Conservation (phyloP, 148 eudicot species). For the Silene latifolia region DNA sequence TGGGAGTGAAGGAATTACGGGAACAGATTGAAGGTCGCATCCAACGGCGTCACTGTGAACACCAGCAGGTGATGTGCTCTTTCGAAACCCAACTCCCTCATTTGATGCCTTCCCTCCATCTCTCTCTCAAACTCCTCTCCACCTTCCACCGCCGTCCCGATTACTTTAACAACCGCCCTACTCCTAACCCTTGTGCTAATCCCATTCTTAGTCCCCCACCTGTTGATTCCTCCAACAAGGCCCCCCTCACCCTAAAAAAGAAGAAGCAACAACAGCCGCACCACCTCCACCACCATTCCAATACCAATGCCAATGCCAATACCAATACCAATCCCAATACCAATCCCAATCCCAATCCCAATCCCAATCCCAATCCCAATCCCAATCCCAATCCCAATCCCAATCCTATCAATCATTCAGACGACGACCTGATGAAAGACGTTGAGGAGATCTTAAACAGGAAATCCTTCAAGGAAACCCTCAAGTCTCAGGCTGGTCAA, state of each 20-base stretch:
- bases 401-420: constrained; percentile 34
- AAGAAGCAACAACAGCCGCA: constrained; percentile 18
- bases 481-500: constrained; percentile 92
- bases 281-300: constrained; percentile 11
- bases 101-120: constrained; percentile 67
- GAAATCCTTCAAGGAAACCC: constrained; percentile 82
- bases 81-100: constrained; percentile 75
- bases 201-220: neutral
- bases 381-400: constrained; percentile 25
- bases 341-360: constrained; percentile 32
- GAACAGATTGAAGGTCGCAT: neutral
- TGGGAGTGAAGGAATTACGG: neutral
- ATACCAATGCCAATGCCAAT: constrained; percentile 36
- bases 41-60: constrained; percentile 40
- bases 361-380: constrained; percentile 6
- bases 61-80: constrained; percentile 57
- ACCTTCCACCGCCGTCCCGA: constrained; percentile 48
- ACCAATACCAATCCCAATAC: constrained; percentile 1
- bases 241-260: constrained; percentile 16
- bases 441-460: constrained; percentile 74
- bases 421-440: constrained; percentile 86
- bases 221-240: neutral
- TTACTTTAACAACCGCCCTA: neutral
- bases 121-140: constrained; percentile 64
- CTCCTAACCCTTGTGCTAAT: constrained; percentile 40